A percentile compares a stretch with the other conserved stretches of the same genome.
phyloP scores from a whole-genome alignment of 1,284 basidiomycete species.

The Leccinum pachyderme region DNA sequence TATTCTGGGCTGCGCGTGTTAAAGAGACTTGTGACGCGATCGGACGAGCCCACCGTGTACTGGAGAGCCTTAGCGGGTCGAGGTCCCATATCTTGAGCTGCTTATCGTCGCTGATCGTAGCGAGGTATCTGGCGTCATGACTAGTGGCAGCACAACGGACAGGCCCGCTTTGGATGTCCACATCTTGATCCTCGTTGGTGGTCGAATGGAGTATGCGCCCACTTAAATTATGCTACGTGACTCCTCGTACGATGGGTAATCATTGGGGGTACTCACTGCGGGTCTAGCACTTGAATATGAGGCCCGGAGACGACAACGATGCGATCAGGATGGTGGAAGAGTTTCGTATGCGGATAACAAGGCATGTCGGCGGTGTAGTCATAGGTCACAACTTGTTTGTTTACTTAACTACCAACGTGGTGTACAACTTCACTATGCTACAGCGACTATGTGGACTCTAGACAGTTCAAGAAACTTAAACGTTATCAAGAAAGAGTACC shows the following conservation, averaged over 20 bases:
- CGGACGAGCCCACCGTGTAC: constrained; percentile 51
- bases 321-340: constrained; percentile 39
- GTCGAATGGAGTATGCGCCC: constrained; percentile 53
- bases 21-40: constrained; percentile 1
- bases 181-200: constrained; percentile 34
- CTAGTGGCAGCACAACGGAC: constrained; percentile 63
- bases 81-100: constrained; percentile 71
- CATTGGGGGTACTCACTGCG: constrained; percentile 37
- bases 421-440: not conserved
- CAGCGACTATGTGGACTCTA: not conserved
- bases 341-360: constrained; percentile 45
- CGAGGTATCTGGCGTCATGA: constrained; percentile 47
- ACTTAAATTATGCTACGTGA: constrained; percentile 41
- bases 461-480: not conserved
- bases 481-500: not conserved
- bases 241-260: not conserved
- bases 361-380: constrained; percentile 15
- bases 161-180: constrained; percentile 48
- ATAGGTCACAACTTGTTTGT: not conserved
- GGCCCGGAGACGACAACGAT: constrained; percentile 54
- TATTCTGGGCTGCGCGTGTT: constrained; percentile 45
- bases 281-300: constrained; percentile 56
- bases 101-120: constrained; percentile 79
- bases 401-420: not conserved
- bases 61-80: constrained; percentile 52